Conservation (phyloP, 2,329 filamentous ascomycete genomes). For the Alternaria arbusti region DNA sequence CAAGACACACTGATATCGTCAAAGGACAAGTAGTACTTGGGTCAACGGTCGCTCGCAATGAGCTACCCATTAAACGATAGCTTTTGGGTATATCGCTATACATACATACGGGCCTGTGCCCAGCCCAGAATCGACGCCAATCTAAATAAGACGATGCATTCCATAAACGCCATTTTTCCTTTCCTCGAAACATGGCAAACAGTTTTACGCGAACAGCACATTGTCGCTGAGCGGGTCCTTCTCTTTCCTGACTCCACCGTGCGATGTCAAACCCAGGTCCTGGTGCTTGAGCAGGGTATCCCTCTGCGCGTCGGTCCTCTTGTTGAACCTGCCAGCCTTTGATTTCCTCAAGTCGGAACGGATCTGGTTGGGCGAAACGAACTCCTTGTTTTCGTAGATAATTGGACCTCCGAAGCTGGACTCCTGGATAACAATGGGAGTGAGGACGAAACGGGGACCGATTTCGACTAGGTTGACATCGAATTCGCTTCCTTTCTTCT, state of each 20-base stretch:
- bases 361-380: constrained; percentile 94
- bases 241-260: constrained; percentile 67
- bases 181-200: constrained; percentile 5
- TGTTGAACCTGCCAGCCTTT: constrained; percentile 80
- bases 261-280: constrained; percentile 74
- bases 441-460: constrained; percentile 89
- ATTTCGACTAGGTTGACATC: constrained; percentile 90
- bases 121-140: constrained; percentile 9
- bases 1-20: not conserved
- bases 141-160: constrained; percentile 11
- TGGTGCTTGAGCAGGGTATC: constrained; percentile 77
- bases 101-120: constrained; percentile 13
- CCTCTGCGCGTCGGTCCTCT: constrained; percentile 73
- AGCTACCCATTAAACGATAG: constrained; percentile 22
- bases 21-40: not conserved
- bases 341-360: constrained; percentile 77
- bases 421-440: constrained; percentile 93
- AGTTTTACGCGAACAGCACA: constrained; percentile 72
- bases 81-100: constrained; percentile 33
- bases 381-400: constrained; percentile 98
- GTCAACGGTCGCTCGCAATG: constrained; percentile 5
- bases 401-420: constrained; percentile 94
- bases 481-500: constrained; percentile 65
- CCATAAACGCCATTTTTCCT: constrained; percentile 27
- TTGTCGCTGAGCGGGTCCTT: constrained; percentile 77